Percentiles rank a stretch among this genome's conserved stretches.
Evolutionary conservation across 2,329 filamentous ascomycete genomes (phyloP).

Genomic region (Microdochium bolleyi): DNA sequence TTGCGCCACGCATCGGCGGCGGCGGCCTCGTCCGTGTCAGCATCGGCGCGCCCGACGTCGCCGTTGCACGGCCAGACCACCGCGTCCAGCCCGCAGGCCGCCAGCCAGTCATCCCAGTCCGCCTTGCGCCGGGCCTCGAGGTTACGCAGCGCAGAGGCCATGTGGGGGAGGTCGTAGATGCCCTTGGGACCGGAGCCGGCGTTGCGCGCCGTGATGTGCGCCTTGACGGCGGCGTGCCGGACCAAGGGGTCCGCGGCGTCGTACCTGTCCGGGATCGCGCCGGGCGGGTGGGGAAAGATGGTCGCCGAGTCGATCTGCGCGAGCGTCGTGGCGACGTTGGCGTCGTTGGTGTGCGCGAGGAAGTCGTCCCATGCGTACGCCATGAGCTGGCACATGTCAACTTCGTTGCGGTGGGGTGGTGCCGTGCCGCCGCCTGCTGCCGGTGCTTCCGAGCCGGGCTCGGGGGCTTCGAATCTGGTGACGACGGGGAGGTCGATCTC

Average conservation of each 20-base stretch:
- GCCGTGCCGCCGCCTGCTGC: slow-evolving; percentile 27
- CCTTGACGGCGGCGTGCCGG: not conserved
- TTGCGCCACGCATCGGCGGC: slow-evolving; percentile 33
- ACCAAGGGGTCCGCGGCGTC: not conserved
- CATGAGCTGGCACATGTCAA: slow-evolving; percentile 25
- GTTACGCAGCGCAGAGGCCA: slow-evolving; percentile 31
- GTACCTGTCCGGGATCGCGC: not conserved
- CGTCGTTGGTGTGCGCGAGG: slow-evolving; percentile 30
- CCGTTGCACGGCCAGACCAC: slow-evolving; percentile 41
- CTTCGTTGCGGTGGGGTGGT: not conserved
- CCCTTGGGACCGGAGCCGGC: slow-evolving; percentile 13
- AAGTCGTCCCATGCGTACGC: slow-evolving; percentile 46
- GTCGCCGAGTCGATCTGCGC: not conserved
- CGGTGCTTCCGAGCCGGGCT: slow-evolving; percentile 20
- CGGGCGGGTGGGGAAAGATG: slow-evolving; percentile 18
- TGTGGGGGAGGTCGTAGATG: slow-evolving; percentile 31
- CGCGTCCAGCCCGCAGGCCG: slow-evolving; percentile 28
- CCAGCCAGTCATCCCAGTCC: slow-evolving; percentile 43
- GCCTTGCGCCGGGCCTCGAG: slow-evolving; percentile 39
- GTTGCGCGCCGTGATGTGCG: not conserved
- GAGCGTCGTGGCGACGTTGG: slow-evolving; percentile 15
- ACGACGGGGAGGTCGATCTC: slow-evolving; percentile 36
- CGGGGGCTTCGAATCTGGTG: slow-evolving; percentile 37
- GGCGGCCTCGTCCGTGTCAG: slow-evolving; percentile 26
- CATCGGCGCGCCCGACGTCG: slow-evolving; percentile 39